A percentile compares a stretch with the other conserved stretches of the same genome.
Conservation (phyloP, 2,329 filamentous ascomycete species). For the Paramyrothecium sp. region DNA sequence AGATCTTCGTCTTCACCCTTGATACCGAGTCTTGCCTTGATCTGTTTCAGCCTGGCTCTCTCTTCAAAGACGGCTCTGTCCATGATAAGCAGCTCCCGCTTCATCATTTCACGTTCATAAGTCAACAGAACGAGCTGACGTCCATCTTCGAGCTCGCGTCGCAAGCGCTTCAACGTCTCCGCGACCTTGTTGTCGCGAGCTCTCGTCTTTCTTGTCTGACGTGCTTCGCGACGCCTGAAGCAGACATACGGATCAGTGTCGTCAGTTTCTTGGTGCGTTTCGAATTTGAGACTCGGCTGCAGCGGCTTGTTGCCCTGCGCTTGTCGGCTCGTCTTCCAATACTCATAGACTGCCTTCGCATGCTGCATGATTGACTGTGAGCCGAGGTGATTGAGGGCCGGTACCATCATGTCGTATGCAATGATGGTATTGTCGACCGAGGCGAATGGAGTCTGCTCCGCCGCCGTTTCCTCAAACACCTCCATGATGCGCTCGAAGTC, state of each 20-base stretch:
- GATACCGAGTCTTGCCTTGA: slow-evolving; percentile 85
- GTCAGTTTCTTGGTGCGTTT: slow-evolving; percentile 90
- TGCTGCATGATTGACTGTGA: slow-evolving; percentile 49
- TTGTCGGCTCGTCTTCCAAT: slow-evolving; percentile 77
- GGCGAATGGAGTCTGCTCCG: slow-evolving; percentile 82
- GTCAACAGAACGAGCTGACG: slow-evolving; percentile 77
- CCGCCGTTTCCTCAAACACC: slow-evolving; percentile 86
- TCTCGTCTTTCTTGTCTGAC: slow-evolving; percentile 91
- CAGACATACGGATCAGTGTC: slow-evolving; percentile 97
- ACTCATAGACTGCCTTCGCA: slow-evolving; percentile 80
- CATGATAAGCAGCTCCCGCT: slow-evolving; percentile 71
- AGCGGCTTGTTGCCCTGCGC: slow-evolving; percentile 68
- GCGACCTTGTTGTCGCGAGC: slow-evolving; percentile 90
- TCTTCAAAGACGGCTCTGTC: slow-evolving; percentile 83
- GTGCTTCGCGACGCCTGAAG: slow-evolving; percentile 91
- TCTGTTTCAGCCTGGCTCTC: slow-evolving; percentile 77
- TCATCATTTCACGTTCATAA: slow-evolving; percentile 75
- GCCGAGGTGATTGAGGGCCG: slow-evolving; percentile 56
- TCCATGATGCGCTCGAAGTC: slow-evolving; percentile 94
- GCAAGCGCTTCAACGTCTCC: slow-evolving; percentile 89
- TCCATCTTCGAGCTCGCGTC: slow-evolving; percentile 87
- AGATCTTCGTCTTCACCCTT: slow-evolving; percentile 92
- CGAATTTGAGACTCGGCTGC: slow-evolving; percentile 83
- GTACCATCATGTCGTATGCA: slow-evolving; percentile 72
- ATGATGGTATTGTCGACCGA: slow-evolving; percentile 86